Evolutionary conservation across 2,329 filamentous ascomycete species (phyloP).

Genomic region (Westerdykella sp.): DNA sequence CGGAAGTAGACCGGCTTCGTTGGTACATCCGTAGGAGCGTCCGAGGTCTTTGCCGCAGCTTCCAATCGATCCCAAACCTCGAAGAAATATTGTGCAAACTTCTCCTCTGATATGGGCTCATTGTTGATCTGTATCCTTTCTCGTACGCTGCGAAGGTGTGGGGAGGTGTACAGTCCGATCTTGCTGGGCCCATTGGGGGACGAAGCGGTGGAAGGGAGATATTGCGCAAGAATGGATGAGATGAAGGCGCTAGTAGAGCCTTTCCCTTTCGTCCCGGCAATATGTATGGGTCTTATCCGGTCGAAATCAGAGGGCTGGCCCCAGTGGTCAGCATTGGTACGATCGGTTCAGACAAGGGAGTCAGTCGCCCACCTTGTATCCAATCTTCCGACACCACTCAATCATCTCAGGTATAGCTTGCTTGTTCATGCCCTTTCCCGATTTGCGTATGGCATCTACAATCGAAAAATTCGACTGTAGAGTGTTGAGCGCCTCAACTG

Average conservation of each 20-base stretch:
- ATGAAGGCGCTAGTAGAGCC: slow-evolving; percentile 82
- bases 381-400: slow-evolving; percentile 68
- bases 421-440: slow-evolving; percentile 66
- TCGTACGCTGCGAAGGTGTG: slow-evolving; percentile 74
- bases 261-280: slow-evolving; percentile 93
- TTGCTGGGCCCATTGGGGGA: slow-evolving; percentile 40
- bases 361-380: slow-evolving; percentile 58
- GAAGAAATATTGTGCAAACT: slow-evolving; percentile 74
- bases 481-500: slow-evolving; percentile 66
- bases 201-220: slow-evolving; percentile 39
- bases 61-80: slow-evolving; percentile 71
- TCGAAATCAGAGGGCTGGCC: slow-evolving; percentile 56
- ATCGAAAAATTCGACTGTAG: slow-evolving; percentile 74
- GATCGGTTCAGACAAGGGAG: slow-evolving; percentile 1
- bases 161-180: slow-evolving; percentile 77
- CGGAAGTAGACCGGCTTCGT: slow-evolving; percentile 89
- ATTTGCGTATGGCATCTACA: slow-evolving; percentile 70
- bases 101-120: slow-evolving; percentile 57
- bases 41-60: slow-evolving; percentile 47
- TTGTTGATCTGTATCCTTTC: slow-evolving; percentile 82
- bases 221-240: slow-evolving; percentile 68
- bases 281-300: slow-evolving; percentile 62
- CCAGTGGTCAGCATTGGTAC: slow-evolving; percentile 5
- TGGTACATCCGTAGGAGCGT: slow-evolving; percentile 43
- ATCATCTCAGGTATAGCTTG: slow-evolving; percentile 75